Evolutionary conservation across 2,329 filamentous ascomycete species (phyloP).

Genomic region (Tolypocladium inflatum): DNA sequence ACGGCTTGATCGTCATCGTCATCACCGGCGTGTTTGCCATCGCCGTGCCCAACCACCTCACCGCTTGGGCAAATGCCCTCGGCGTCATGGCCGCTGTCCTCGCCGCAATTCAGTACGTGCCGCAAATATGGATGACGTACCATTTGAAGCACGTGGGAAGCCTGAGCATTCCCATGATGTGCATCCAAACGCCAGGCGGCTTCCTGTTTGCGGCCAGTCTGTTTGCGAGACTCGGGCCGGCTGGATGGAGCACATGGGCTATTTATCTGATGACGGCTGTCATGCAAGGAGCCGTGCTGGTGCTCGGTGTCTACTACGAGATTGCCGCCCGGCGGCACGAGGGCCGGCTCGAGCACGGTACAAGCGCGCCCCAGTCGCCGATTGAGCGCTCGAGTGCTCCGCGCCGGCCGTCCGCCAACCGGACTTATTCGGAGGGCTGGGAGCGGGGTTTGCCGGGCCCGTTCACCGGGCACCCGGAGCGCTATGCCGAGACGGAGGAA

Average conservation of each 20-base stretch:
- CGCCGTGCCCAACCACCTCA: conserved; percentile 52
- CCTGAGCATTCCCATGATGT: conserved; percentile 95
- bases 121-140: conserved; percentile 91
- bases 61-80: conserved; percentile 75
- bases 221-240: conserved; percentile 65
- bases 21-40: conserved; percentile 60
- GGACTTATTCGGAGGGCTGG: conserved; percentile 40
- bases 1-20: conserved; percentile 62
- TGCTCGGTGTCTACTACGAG: conserved; percentile 74
- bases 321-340: conserved; percentile 31
- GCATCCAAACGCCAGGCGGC: conserved; percentile 90
- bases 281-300: conserved; percentile 73
- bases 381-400: conserved; percentile 15
- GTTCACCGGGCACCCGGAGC: conserved; percentile 42
- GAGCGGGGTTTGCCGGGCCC: conserved; percentile 41
- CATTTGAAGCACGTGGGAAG: conserved; percentile 77
- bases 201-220: conserved; percentile 84
- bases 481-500: conserved; percentile 41
- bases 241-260: conserved; percentile 93
- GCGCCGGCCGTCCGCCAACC: conserved; percentile 26
- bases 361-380: conserved; percentile 17
- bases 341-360: conserved; percentile 9
- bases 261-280: conserved; percentile 79
- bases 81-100: conserved; percentile 71
- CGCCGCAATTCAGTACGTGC: conserved; percentile 83